phyloP scores from a whole-genome alignment of 495 filamentous ascomycete genomes.

The Penicillium waksmanii region DNA sequence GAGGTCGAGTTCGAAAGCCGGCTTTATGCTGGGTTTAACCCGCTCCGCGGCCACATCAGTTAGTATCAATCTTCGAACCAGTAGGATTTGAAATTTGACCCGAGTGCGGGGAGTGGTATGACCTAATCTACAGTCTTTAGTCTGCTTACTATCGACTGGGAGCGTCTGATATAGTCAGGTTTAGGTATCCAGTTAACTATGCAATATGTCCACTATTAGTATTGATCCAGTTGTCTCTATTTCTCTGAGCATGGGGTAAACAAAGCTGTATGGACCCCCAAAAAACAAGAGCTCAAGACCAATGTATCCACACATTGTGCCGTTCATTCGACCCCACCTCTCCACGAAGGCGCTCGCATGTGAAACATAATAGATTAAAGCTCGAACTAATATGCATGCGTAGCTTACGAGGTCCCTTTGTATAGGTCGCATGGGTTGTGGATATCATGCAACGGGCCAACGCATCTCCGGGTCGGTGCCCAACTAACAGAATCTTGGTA shows the following conservation, averaged over 20 bases:
- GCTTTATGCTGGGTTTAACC: too few relatives aligned
- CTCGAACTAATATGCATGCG: background rate
- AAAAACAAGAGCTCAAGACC: background rate
- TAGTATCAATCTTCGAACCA: too few relatives aligned
- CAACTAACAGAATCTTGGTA: background rate
- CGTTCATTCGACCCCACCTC: constrained; percentile 1
- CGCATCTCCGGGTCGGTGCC: constrained; percentile 2
- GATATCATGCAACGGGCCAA: constrained; percentile 4
- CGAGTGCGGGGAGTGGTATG: too few relatives aligned
- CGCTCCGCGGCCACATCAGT: too few relatives aligned
- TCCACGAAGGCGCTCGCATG: constrained; percentile 1
- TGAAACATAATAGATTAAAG: constrained; percentile 7
- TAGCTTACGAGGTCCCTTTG: background rate
- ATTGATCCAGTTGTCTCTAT: too few relatives aligned
- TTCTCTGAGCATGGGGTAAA: too few relatives aligned
- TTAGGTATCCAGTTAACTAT: background rate
- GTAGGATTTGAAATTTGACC: too few relatives aligned
- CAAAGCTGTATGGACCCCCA: background rate
- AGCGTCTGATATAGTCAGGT: background rate
- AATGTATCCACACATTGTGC: background rate
- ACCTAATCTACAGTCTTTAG: background rate
- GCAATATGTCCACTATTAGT: too few relatives aligned
- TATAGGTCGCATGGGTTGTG: background rate
- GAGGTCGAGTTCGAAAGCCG: too few relatives aligned
- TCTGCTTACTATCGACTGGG: background rate